Percentiles rank a stretch among this genome's conserved stretches.
Conservation (phyloP, 345 rosid species). For the Diplotaxis tenuifolia region DNA sequence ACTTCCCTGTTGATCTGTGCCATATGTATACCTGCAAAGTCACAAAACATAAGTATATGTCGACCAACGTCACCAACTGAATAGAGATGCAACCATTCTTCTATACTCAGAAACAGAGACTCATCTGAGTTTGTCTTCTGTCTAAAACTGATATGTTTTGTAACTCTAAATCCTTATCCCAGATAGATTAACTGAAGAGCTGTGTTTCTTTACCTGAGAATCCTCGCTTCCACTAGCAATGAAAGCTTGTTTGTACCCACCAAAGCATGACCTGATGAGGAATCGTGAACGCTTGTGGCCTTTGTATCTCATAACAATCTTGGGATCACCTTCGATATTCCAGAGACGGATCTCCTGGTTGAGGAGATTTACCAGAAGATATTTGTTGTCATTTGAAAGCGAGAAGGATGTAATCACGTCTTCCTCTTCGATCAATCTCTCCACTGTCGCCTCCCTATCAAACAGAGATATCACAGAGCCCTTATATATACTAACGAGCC, state of each 20-base stretch:
- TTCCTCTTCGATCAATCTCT: conserved; percentile 61
- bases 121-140: background rate
- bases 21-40: conserved; percentile 65
- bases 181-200: background rate
- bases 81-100: background rate
- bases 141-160: background rate
- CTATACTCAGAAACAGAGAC: background rate
- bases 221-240: conserved; percentile 80
- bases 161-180: background rate
- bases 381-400: conserved; percentile 57
- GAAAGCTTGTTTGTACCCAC: conserved; percentile 60
- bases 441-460: conserved; percentile 54
- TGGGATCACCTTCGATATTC: conserved; percentile 58
- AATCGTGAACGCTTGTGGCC: conserved; percentile 60
- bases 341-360: conserved; percentile 75
- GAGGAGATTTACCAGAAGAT: conserved; percentile 54
- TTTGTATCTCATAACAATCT: conserved; percentile 53
- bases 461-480: conserved; percentile 51
- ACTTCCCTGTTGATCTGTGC: conserved; percentile 58
- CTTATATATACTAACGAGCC: conserved; percentile 55
- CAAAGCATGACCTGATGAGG: conserved; percentile 71
- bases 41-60: background rate
- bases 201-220: conserved; percentile 82
- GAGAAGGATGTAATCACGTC: conserved; percentile 64
- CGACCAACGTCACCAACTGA: conserved; percentile 6